Conservation (phyloP, 2,329 filamentous ascomycete species). For the Penicillium occitanis region DNA sequence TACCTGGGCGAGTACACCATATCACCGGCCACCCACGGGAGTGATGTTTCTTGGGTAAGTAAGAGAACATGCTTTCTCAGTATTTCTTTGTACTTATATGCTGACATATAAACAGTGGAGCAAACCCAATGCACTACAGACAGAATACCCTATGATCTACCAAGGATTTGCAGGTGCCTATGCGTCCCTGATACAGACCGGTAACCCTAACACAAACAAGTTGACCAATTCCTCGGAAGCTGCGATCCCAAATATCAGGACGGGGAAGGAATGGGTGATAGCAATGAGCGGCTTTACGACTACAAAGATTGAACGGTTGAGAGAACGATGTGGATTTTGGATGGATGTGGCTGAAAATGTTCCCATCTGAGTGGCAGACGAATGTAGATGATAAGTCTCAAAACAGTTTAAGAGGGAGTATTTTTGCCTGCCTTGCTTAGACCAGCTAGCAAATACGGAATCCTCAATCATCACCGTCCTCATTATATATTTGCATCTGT, state of each 20-base stretch:
- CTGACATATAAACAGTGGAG: neutral
- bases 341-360: neutral
- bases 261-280: neutral
- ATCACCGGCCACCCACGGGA: neutral
- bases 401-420: neutral
- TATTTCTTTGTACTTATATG: too few species aligned
- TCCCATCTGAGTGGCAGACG: neutral
- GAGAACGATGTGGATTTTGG: neutral
- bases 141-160: slow-evolving; percentile 55
- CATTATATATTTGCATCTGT: neutral
- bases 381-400: neutral
- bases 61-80: neutral
- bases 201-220: slow-evolving; percentile 59
- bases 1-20: neutral
- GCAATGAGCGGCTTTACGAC: neutral
- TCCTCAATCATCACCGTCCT: neutral
- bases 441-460: neutral
- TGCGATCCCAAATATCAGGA: neutral
- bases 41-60: neutral
- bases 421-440: neutral
- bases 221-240: slow-evolving; percentile 47
- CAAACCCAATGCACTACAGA: slow-evolving; percentile 46
- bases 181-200: slow-evolving; percentile 60
- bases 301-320: neutral
- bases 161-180: slow-evolving; percentile 59